Percentiles rank a stretch among this genome's conserved stretches.
These are phyloP conservation scores for Solanum piurae DNA, from an alignment of 257 asterid species.

Conservation along the genomic window DNA sequence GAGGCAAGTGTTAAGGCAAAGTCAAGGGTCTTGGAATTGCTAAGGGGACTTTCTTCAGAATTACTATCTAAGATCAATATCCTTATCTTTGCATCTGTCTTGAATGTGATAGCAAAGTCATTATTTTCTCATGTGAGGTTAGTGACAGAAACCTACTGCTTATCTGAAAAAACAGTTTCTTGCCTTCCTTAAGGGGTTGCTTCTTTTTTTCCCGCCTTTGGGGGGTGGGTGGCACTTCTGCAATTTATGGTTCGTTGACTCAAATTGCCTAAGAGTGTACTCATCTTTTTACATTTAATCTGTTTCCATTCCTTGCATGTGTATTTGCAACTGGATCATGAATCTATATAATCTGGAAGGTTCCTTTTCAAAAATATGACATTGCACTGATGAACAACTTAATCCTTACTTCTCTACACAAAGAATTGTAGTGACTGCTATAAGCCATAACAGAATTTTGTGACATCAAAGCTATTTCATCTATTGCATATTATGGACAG, in stretches of 20 bases:
- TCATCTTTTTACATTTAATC: not conserved
- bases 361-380: not conserved
- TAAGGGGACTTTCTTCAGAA: constrained; percentile 73
- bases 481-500: not conserved
- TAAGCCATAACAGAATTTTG: not conserved
- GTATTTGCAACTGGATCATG: not conserved
- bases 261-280: not conserved
- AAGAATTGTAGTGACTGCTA: not conserved
- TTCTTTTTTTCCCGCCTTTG: not conserved
- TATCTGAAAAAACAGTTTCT: not conserved
- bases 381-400: not conserved
- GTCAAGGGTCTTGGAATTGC: constrained; percentile 63
- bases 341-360: not conserved
- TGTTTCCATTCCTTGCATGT: not conserved
- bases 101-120: constrained; percentile 87
- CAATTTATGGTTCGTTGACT: not conserved
- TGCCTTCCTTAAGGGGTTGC: not conserved
- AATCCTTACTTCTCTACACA: not conserved
- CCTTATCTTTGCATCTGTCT: constrained; percentile 81
- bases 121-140: constrained; percentile 86
- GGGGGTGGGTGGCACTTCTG: not conserved
- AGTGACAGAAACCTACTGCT: constrained; percentile 13
- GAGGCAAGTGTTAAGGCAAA: constrained; percentile 71
- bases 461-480: not conserved
- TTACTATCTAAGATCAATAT: constrained; percentile 75